Evolutionary conservation across 2,329 filamentous ascomycete species (phyloP).

Genomic region (Sodiomyces alkalinus): DNA sequence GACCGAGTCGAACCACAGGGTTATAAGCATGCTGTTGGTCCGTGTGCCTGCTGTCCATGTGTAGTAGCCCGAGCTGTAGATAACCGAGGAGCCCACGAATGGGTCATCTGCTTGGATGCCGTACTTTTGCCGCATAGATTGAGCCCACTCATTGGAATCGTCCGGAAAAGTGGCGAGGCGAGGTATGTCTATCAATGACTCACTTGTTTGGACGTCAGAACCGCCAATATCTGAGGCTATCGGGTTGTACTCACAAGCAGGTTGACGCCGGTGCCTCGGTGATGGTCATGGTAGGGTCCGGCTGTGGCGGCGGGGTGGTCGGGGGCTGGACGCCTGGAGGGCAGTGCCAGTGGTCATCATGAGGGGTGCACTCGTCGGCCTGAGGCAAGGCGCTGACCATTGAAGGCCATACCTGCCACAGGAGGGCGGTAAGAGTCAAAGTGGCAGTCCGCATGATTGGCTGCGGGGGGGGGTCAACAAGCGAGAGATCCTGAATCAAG

Average conservation of each 20-base stretch:
- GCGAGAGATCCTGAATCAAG: too few species aligned
- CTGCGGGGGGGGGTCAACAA: too few species aligned
- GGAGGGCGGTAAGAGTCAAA: too few species aligned
- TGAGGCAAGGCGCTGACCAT: too few species aligned
- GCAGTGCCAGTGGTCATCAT: constrained; percentile 6
- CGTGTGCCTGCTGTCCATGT: neutral
- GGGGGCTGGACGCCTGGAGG: constrained; percentile 1
- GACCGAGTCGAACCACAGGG: neutral
- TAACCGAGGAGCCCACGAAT: neutral
- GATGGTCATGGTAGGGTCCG: neutral
- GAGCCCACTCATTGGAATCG: neutral
- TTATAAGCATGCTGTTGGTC: neutral
- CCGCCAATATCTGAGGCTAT: neutral
- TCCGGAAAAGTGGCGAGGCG: neutral
- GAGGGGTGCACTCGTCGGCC: neutral
- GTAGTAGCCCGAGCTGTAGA: neutral
- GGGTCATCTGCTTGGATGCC: neutral
- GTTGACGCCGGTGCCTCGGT: neutral
- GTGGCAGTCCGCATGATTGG: too few species aligned
- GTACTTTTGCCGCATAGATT: neutral
- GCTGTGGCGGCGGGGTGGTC: neutral
- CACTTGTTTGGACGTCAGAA: neutral
- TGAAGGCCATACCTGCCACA: too few species aligned
- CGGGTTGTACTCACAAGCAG: neutral
- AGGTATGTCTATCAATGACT: neutral